Percentiles rank a stretch among this genome's conserved stretches.
Conservation (phyloP, 2,329 filamentous ascomycete species). For the Trichocomaceae sp. region DNA sequence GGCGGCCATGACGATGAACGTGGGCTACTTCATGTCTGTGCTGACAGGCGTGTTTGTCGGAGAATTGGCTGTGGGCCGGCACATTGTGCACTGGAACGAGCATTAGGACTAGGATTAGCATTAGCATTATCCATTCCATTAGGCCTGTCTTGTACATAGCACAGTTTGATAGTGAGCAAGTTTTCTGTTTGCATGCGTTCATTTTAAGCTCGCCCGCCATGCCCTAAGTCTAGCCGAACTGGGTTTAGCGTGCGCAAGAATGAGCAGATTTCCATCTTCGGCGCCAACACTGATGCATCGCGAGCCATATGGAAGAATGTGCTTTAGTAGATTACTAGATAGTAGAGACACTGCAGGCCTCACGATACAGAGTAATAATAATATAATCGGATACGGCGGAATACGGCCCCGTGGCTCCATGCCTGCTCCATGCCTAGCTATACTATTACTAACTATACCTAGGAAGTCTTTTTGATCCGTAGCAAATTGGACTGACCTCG, state of each 20-base stretch:
- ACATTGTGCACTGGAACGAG: conserved; percentile 43
- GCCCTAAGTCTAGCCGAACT: background rate
- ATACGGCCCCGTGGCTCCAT: too few relatives aligned
- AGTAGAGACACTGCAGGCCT: too few relatives aligned
- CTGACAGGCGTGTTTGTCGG: conserved; percentile 76
- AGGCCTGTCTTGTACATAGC: background rate
- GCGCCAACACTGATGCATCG: too few relatives aligned
- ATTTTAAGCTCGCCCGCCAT: background rate
- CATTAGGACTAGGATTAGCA: conserved; percentile 42
- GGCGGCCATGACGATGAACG: conserved; percentile 83
- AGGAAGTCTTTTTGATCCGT: too few relatives aligned
- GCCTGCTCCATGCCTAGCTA: too few relatives aligned
- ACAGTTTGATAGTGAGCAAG: background rate
- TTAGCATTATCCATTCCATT: too few relatives aligned
- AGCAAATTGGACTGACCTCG: background rate
- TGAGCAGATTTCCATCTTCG: conserved; percentile 25
- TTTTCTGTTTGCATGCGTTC: background rate
- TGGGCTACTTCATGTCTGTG: conserved; percentile 78
- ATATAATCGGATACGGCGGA: too few relatives aligned
- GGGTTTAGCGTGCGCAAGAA: conserved; percentile 20
- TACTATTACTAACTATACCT: too few relatives aligned
- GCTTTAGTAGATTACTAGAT: too few relatives aligned
- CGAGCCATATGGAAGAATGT: too few relatives aligned
- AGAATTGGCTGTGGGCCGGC: conserved; percentile 72
- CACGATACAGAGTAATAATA: too few relatives aligned